Evolutionary conservation across 345 rosid genomes (phyloP), one percentile per base, ranked within the genome.

Genomic region (Alliaria petiolata): DNA sequence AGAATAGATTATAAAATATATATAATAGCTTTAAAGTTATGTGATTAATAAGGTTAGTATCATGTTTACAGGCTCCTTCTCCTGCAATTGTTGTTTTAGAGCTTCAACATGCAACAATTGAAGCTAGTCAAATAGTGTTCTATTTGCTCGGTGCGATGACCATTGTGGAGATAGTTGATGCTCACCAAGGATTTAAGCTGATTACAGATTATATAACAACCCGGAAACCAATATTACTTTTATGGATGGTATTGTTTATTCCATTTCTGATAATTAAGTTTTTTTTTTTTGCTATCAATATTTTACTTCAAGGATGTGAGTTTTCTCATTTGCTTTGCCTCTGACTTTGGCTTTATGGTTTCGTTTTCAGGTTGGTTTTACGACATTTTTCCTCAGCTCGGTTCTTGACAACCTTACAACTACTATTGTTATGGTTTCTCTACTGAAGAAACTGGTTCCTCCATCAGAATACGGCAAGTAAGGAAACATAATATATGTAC

Each of bases 111-210:
- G 25, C 25, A 22, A 22, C 25, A 1, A 22, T 22, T 22, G 25
- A 22, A 22, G 25, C 25, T 22, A 22, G 25, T 22, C 25, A 22
- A 22, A 22, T 22, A 63, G 98, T 92, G 2, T 92, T 92, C 74
- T 92, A 87, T 80, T 70, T 92, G 83, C 96, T 92, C 51, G 96
- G 98, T 51, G 98, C 98, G 20, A 92, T 92, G 96, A 92, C 93
- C 55, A 92, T 92, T 35, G 93, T 89, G 17, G 95, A 91, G 85
- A 89, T 91, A 51, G 83, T 92, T 44, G 25, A 92, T 80, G 90
- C 93, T 69, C 98, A 92, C 79, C 97, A 92, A 85, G 96, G 97
- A 54, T 92, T 92, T 82, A 89, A 87, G 79, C 78, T 92, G 64
- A 89, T 92, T 65, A 92, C 93, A 49, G 88, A 89, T 74, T 82